phyloP scores from a whole-genome alignment of 345 rosid genomes.

The Lagerstroemia speciosa region DNA sequence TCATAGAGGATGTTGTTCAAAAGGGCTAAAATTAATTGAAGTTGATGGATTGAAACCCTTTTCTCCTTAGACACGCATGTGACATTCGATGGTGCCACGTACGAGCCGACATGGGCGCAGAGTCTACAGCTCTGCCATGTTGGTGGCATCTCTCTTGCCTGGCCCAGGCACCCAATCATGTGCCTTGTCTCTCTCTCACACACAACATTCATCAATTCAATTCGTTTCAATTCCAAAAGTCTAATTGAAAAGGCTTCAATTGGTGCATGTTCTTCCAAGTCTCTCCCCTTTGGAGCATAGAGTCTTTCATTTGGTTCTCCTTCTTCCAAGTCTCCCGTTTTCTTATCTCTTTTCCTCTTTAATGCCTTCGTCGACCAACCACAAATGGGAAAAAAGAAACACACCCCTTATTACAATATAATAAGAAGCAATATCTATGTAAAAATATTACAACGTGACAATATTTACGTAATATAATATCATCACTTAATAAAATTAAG shows the following conservation, averaged over 20 bases:
- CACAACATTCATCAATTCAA: background rate
- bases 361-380: background rate
- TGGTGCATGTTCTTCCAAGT: slow-evolving; percentile 23
- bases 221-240: background rate
- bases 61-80: slow-evolving; percentile 1
- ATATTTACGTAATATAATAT: too few species aligned
- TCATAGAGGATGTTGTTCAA: background rate
- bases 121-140: slow-evolving; percentile 13
- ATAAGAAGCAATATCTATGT: too few species aligned
- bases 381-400: slow-evolving; percentile 7
- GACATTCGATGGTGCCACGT: slow-evolving; percentile 31
- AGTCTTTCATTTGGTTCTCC: slow-evolving; percentile 8
- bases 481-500: too few species aligned
- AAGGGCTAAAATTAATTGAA: too few species aligned
- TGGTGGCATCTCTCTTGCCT: too few species aligned
- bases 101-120: slow-evolving; percentile 28
- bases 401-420: background rate
- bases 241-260: slow-evolving; percentile 1
- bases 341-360: background rate
- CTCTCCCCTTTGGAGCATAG: background rate
- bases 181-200: slow-evolving; percentile 12
- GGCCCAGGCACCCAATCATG: slow-evolving; percentile 20
- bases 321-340: slow-evolving; percentile 14
- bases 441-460: too few species aligned
- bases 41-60: too few species aligned